These are phyloP conservation scores for Coniochaeta ligniaria DNA, from an alignment of 2,329 filamentous ascomycete species.

Conservation along the genomic window DNA sequence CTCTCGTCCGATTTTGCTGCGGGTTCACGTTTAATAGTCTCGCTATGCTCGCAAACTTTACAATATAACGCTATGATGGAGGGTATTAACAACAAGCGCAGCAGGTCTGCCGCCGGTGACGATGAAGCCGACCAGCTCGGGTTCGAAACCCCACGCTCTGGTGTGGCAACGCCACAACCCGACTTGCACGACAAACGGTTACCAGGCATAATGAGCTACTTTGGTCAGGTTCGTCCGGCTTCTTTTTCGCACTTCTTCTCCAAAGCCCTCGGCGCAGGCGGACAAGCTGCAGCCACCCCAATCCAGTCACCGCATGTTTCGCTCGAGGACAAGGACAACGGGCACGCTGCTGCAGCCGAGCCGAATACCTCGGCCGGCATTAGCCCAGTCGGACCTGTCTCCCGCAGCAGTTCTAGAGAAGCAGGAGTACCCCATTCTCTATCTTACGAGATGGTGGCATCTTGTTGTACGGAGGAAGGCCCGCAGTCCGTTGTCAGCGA, in stretches of 20 bases:
- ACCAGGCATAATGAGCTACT: constrained; percentile 94
- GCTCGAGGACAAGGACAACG: constrained; percentile 9
- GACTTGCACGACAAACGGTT: constrained; percentile 92
- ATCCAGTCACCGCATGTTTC: constrained; percentile 20
- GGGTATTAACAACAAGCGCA: constrained; percentile 41
- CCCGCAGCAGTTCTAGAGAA: constrained; percentile 12
- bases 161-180: constrained; percentile 86
- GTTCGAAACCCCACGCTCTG: constrained; percentile 81
- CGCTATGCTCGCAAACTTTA: neutral
- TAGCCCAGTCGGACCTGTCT: constrained; percentile 11
- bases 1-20: constrained; percentile 7
- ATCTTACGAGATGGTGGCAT: constrained; percentile 29
- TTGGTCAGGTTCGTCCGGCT: constrained; percentile 97
- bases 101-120: constrained; percentile 50
- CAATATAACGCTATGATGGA: constrained; percentile 26
- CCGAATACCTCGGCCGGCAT: constrained; percentile 14
- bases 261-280: constrained; percentile 28
- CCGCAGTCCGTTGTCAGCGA: constrained; percentile 6
- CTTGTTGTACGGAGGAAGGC: constrained; percentile 9
- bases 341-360: constrained; percentile 10
- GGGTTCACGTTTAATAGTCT: constrained; percentile 7
- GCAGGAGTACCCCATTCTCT: constrained; percentile 23
- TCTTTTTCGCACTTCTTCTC: constrained; percentile 49
- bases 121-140: constrained; percentile 76
- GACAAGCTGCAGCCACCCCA: constrained; percentile 28